Base-by-base conservation (phyloP, 371 early-diverging fungal species). In the Lichtheimia corymbifera region DNA sequence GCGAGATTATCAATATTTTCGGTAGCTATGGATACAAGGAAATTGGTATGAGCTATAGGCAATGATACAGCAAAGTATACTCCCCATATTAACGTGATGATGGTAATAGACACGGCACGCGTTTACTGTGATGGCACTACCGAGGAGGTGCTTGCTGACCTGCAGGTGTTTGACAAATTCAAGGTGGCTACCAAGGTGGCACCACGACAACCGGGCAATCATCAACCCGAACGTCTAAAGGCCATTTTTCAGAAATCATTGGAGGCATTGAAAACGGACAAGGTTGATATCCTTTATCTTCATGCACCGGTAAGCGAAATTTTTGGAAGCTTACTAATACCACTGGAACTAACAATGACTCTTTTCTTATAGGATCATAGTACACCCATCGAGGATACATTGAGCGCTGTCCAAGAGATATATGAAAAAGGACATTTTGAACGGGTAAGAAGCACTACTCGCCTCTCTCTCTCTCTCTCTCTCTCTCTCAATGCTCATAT, bases 181-280 rank as follows among this genome's bases (percentile, higher is more conserved):
- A 65, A 62, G 4, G 53, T 83, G 28, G 82, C 83, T 30, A 86
- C 87, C n/a, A 89, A 87, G 53, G 80, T 79, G 22, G 82, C 72
- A 52, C 89, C 89, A 0, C 62, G 73, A 25, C 64, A 74, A 43
- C 59, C 77, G 4, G 89, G 89, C 28, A 78, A 77, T 24, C 81
- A 82, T 55, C 60, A 66, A 15, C 79, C 83, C 11, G 81, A 64
- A 6, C 72, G 71, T n/a, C 70, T 88, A 30, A 70, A 76, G 53
- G 64, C 56, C 2, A 56, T 76, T 24, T 76, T 84, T 66, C 64
- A 61, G 15, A 62, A 55, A 14, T 72, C 73, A 0, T 59, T 80
- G 2, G 63, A 61, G 13, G 76, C 75, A 0, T 67, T 81, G 14
- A 61, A 70, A 42, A 60, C 53, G 5, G 61, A 73, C 25, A 73